Evolutionary conservation across 305 asterid species (phyloP).

Genomic region (Rubia balearica): DNA sequence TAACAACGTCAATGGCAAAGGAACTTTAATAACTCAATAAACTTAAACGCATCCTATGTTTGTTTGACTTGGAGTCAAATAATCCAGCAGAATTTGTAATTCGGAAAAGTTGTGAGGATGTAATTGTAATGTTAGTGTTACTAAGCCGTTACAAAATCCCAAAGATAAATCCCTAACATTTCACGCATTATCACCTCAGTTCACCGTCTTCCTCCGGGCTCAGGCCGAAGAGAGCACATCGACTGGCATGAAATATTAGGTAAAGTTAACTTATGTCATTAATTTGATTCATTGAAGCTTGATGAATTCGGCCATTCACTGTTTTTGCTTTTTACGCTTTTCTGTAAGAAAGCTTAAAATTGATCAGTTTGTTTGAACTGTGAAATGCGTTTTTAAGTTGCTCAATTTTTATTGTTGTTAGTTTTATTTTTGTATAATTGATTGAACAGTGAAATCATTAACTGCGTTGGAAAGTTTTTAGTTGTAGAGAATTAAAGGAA

Average conservation of each 20-base stretch:
- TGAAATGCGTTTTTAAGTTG: neutral
- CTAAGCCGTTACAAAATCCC: neutral
- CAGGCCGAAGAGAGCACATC: neutral
- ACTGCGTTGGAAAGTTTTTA: neutral
- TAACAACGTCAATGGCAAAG: no score
- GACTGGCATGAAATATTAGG: neutral
- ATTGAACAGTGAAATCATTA: neutral
- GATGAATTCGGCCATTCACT: no score
- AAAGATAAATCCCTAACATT: neutral
- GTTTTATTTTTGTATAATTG: neutral
- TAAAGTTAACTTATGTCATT: no score
- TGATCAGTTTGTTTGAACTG: neutral
- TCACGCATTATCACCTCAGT: neutral
- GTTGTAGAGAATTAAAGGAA: neutral
- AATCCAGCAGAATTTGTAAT: neutral
- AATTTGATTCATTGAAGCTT: no score
- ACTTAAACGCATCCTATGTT: no score
- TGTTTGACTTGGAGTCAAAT: neutral
- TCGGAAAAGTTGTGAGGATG: neutral
- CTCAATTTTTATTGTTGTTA: neutral
- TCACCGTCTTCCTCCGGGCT: neutral
- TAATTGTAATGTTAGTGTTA: neutral
- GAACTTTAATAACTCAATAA: no score
- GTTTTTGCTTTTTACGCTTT: neutral
- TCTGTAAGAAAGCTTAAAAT: neutral